Evolutionary conservation across 257 asterid species (phyloP), one percentile per base, ranked within the genome.

Genomic region (Penstemon barbatus): DNA sequence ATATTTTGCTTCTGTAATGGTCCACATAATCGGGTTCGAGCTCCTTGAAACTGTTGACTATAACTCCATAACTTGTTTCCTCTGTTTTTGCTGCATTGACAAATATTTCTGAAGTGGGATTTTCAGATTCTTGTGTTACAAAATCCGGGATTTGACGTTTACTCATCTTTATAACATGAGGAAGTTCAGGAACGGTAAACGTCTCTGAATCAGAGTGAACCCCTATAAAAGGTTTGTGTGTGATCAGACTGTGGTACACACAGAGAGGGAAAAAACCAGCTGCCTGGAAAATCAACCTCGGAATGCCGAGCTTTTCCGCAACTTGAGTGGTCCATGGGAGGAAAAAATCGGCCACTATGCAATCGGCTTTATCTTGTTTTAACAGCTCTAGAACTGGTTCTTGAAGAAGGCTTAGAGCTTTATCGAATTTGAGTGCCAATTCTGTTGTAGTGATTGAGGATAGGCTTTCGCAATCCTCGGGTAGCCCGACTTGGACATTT

Each of bases 11-110:
- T 9, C 9, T 60, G 42, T 70, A 77, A 9, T 77, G 66, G 7
- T 81, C 82, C 2, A 49, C 83, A 58, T 84, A 87, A 12, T 66
- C 80, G 0, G 80, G 77, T 61, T 87, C 90, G 6, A 87, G 80
- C 66, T 87, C 94, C 6, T 75, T 77, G 63, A 80, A 83, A 71
- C 85, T 75, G 62, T 83, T 83, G 5, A 77, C 43, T 3, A 83
- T 38, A 5, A 70, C 71, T 53, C 88, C 85, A 11, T 75, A 71
- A 48, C 83, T 49, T 36, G 6, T 82, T 4, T 0, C 3, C 36
- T 73, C 81, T 5, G 83, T 52, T 38, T 77, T 74, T 6, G 45
- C 6, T 65, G 61, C 79, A 0, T 63, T 48, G 6, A 25, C 33
- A 25, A 25, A 25, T 25, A 25, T 25, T 25, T 25, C 2, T 25